phyloP scores from a whole-genome alignment of 2,329 filamentous ascomycete genomes.

The Fusarium camptoceras region DNA sequence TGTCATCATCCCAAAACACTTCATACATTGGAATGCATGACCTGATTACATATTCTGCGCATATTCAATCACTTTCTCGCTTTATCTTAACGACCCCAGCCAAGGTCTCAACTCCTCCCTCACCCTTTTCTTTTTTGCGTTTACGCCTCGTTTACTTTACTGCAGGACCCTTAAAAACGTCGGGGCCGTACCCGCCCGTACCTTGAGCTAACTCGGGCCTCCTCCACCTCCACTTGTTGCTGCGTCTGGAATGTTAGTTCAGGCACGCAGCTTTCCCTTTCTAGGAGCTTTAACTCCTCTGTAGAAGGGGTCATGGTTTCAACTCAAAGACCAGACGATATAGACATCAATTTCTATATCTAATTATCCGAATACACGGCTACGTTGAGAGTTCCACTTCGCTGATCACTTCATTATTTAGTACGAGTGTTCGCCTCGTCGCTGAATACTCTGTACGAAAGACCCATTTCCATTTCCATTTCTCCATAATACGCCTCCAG shows the following conservation, averaged over 20 bases:
- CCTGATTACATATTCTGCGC: neutral
- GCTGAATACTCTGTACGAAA: neutral
- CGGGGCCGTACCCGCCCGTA: slow-evolving; percentile 18
- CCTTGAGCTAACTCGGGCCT: slow-evolving; percentile 32
- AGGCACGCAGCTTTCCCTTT: slow-evolving; percentile 24
- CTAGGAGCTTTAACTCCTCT: neutral
- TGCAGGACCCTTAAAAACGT: slow-evolving; percentile 18
- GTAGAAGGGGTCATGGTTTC: neutral
- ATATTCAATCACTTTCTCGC: neutral
- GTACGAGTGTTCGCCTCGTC: neutral
- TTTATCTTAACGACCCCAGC: neutral
- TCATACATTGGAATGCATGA: slow-evolving; percentile 8
- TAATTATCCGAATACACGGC: neutral
- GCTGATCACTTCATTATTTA: neutral
- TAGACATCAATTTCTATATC: neutral
- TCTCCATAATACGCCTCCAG: neutral
- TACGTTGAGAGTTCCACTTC: neutral
- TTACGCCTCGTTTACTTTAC: slow-evolving; percentile 2
- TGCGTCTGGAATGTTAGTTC: slow-evolving; percentile 24
- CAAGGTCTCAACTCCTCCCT: neutral
- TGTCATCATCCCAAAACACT: neutral
- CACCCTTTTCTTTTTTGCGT: slow-evolving; percentile 1
- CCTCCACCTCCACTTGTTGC: slow-evolving; percentile 1
- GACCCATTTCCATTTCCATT: neutral
- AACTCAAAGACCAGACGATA: neutral